These are phyloP conservation scores for Debaryomycetaceae sp. DNA, from an alignment of 1,139 yeast genomes.

Conservation along the genomic window DNA sequence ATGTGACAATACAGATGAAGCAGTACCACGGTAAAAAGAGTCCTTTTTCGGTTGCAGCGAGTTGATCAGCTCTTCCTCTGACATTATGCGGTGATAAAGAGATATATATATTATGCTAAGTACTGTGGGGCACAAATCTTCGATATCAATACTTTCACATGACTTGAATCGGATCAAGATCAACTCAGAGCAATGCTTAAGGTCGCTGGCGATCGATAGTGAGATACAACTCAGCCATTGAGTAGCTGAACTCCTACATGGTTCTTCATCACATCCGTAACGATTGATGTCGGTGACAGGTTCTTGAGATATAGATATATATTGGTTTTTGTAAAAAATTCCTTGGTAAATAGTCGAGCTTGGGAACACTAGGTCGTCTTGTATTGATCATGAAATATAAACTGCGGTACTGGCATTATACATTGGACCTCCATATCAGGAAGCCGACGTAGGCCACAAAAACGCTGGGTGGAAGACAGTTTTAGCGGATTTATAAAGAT, in stretches of 20 bases:
- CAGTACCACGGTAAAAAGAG: slow-evolving; percentile 6
- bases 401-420: background rate
- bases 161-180: no score
- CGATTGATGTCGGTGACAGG: no score
- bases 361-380: background rate
- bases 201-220: no score
- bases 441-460: background rate
- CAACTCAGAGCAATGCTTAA: no score
- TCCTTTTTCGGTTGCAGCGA: background rate
- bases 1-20: slow-evolving; percentile 9
- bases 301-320: background rate
- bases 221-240: no score
- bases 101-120: no score
- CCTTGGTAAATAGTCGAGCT: background rate
- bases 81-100: background rate
- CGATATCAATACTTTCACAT: no score
- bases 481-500: slow-evolving; percentile 33
- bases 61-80: background rate
- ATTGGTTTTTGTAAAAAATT: background rate
- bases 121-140: no score
- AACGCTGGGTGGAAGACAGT: background rate
- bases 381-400: background rate
- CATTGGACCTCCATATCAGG: background rate
- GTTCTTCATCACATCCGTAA: no score
- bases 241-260: no score